Evolutionary conservation across 225 moss, liverwort and hornwort genomes (phyloP).

Genomic region (Pseudoscleropodium purum): DNA sequence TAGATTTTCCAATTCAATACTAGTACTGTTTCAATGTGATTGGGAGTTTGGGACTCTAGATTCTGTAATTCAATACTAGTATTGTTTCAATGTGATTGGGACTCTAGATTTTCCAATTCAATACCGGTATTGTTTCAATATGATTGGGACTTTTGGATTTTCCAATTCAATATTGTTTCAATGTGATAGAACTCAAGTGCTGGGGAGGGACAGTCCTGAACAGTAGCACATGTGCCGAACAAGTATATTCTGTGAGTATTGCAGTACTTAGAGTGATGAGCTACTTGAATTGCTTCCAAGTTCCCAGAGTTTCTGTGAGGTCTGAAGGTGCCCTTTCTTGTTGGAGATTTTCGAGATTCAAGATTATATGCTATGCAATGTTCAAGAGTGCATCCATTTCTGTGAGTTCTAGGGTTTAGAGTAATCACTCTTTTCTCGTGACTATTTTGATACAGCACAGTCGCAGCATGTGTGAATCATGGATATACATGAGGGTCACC

Average conservation of each 20-base stretch:
- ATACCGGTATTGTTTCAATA: neutral
- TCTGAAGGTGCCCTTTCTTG: neutral
- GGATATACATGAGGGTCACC: too few species aligned
- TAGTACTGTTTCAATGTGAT: too few species aligned
- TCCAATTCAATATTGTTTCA: too few species aligned
- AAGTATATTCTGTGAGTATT: neutral
- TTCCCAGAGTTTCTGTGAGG: neutral
- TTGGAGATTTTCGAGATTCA: neutral
- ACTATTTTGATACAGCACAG: neutral
- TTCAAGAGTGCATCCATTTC: neutral
- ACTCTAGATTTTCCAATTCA: neutral
- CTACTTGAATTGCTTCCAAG: neutral
- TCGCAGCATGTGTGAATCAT: neutral
- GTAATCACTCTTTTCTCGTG: too few species aligned
- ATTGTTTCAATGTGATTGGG: too few species aligned
- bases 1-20: neutral
- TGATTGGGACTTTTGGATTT: neutral
- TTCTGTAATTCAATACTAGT: too few species aligned
- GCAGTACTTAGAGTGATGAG: too few species aligned
- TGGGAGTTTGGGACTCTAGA: too few species aligned
- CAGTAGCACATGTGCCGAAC: neutral
- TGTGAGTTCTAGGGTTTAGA: neutral
- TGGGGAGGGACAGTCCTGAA: too few species aligned
- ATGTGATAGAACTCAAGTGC: neutral
- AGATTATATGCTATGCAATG: neutral